A percentile compares a stretch with the other conserved stretches of the same genome.
Conservation (phyloP, 345 rosid species). For the Schrenkiella parvula region DNA sequence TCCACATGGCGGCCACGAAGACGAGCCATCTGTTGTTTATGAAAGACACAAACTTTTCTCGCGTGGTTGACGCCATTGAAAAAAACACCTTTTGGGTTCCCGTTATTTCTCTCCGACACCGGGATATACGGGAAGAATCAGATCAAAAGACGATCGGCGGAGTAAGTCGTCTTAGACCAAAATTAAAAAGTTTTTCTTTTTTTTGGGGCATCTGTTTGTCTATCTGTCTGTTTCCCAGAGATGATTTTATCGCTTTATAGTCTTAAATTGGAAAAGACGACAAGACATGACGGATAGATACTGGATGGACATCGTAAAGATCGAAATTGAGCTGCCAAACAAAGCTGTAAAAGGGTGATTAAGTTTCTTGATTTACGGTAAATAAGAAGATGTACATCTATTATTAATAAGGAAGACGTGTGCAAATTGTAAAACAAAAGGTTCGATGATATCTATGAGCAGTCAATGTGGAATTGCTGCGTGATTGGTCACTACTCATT, state of each 20-base stretch:
- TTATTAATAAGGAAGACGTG: not conserved
- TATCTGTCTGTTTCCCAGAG: not conserved
- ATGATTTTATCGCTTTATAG: conserved; percentile 7
- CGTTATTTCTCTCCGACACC: not conserved
- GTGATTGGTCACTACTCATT: conserved; percentile 8
- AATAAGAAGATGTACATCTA: too few relatives aligned
- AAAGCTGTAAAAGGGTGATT: not conserved
- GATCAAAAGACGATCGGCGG: conserved; percentile 6
- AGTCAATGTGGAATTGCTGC: not conserved
- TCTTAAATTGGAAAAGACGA: not conserved
- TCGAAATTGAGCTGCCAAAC: not conserved
- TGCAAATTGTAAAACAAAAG: not conserved
- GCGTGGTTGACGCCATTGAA: conserved; percentile 40
- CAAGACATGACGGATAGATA: not conserved
- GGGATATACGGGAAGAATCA: not conserved
- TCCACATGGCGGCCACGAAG: conserved; percentile 99
- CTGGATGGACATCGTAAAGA: not conserved
- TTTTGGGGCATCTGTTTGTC: not conserved
- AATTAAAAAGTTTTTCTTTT: not conserved
- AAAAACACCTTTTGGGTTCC: not conserved
- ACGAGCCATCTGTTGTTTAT: conserved; percentile 89
- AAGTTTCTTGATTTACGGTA: not conserved
- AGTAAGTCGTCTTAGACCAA: not conserved
- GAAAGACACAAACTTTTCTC: conserved; percentile 49
- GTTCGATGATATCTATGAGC: not conserved